Evolutionary conservation across 2,329 filamentous ascomycete species (phyloP).

Genomic region (Neopestalotiopsis sp.): DNA sequence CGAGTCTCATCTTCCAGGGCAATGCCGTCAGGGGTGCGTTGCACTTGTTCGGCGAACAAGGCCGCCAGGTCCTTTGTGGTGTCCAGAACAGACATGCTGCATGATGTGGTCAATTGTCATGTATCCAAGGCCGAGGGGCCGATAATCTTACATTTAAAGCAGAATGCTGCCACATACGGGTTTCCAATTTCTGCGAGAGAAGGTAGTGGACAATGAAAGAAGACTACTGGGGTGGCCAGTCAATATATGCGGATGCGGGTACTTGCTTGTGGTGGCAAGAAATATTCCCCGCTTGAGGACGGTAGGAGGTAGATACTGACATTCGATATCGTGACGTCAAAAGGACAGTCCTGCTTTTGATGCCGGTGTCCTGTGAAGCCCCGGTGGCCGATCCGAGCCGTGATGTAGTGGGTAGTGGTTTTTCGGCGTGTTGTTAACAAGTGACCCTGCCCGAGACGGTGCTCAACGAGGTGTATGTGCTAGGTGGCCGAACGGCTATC

Average conservation of each 20-base stretch:
- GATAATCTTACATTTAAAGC: too few species aligned
- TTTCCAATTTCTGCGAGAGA: neutral
- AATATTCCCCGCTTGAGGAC: neutral
- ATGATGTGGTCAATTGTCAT: neutral
- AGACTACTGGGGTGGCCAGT: neutral
- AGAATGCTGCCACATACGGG: too few species aligned
- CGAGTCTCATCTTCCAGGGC: constrained; percentile 74
- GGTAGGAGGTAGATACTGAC: neutral
- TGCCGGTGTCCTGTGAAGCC: neutral
- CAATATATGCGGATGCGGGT: neutral
- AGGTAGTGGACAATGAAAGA: too few species aligned
- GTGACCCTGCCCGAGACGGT: constrained; percentile 1
- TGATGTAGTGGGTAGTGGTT: neutral
- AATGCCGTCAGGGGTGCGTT: constrained; percentile 69
- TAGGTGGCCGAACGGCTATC: constrained; percentile 13
- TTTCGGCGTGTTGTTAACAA: neutral
- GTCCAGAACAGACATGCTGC: constrained; percentile 70
- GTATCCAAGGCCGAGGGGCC: too few species aligned
- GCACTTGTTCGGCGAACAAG: constrained; percentile 73
- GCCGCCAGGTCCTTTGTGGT: constrained; percentile 74
- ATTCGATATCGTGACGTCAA: constrained; percentile 9
- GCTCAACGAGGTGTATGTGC: neutral
- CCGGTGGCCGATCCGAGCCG: neutral
- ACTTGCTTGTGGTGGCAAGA: neutral
- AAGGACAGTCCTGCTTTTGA: neutral